Base-by-base conservation (phyloP, 2,329 filamentous ascomycete species). In the Exophiala mesophila region DNA sequence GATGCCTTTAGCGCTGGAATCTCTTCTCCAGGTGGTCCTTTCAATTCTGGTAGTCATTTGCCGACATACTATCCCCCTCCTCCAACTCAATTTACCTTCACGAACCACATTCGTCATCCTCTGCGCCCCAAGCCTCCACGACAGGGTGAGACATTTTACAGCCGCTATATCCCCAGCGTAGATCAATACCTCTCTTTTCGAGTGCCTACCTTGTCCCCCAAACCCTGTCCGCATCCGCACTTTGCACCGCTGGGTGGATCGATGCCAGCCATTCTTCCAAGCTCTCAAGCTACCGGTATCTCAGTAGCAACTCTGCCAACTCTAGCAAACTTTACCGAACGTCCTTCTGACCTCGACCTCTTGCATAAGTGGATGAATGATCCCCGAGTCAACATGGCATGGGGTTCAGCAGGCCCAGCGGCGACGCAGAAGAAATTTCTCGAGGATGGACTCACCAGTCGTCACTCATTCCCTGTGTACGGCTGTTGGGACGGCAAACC, bases 401-500 rank as follows among this genome's bases (percentile, higher is more conserved):
- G 92, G 92, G 85, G 86, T 16, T 76, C 68, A 72, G 77, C 65
- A 38, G 80, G 65, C 41, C 80, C 64, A 44, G 64, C 68, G 34
- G 62, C 63, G 3, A 71, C 74, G 13, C 82, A 85, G 53, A 74
- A 80, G 55, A 66, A 75, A 2, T 94, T 95, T 48, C 70, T 98
- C 3, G 68, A 74, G 15, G 70, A 68, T 2, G 80, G 76, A 0
- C 67, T 97, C 8, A 72, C 72, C 9, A 80, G 74, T 15, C 72
- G 74, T 13, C 84, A 96, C 63, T 88, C 82, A 6, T 95, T 97
- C 63, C 92, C 92, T 0, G 88, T 83, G 0, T 90, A 97, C 47
- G 92, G 86, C 1, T 82, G 88, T 60, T 98, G 90, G 86, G 88
- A 97, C 55, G 89, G 88, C 8, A 83, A 90, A 47, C 90, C 90